Base-by-base conservation (phyloP, 2,329 filamentous ascomycete species). In the Elsinoe necatrix region DNA sequence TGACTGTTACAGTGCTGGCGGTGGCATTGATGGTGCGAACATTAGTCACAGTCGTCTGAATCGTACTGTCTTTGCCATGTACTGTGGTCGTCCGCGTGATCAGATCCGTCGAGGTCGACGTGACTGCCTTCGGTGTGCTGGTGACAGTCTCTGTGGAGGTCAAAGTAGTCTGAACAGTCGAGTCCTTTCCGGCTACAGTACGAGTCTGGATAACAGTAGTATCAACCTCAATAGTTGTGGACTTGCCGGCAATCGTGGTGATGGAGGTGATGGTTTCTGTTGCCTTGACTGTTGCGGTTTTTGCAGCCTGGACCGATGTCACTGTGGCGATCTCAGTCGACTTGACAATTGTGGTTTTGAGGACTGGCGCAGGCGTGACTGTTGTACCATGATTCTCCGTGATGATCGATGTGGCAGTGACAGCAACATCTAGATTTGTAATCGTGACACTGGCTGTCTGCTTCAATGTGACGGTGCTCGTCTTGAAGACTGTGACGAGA, bases 381-480 rank as follows among this genome's bases (percentile, higher is more conserved):
- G 69, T 72, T 1, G 61, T 63, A 4, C 67, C 68, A 23, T 68
- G 65, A 47, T 69, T 64, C 20, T 68, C 60, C 2, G 65, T 63
- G 1, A 63, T 35, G 11, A 67, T 64, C 1, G 63, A 56, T 6
- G 60, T 66, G 1, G 58, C 31, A 3, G 59, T 64, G 7, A 61
- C 63, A 25, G 60, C 60, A 14, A 64, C 56, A 39, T 65, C 59
- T 1, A 68, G 72, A 4, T 68, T 56, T 1, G 66, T 62, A 11
- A 63, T 60, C 1, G 62, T 65, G 1, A 63, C 63, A 0, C 62
- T 64, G 1, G 63, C 58, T 23, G 66, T 62, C 39, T 65, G 48
- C 25, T 61, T 64, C 27, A 65, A 63, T 2, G 65, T 65, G 34
- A 61, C 60, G 5, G 65, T 66, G 45, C 63, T 65, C 0, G 52